phyloP scores from a whole-genome alignment of 2,329 filamentous ascomycete genomes.

The Ophioceras dolichostomum region DNA sequence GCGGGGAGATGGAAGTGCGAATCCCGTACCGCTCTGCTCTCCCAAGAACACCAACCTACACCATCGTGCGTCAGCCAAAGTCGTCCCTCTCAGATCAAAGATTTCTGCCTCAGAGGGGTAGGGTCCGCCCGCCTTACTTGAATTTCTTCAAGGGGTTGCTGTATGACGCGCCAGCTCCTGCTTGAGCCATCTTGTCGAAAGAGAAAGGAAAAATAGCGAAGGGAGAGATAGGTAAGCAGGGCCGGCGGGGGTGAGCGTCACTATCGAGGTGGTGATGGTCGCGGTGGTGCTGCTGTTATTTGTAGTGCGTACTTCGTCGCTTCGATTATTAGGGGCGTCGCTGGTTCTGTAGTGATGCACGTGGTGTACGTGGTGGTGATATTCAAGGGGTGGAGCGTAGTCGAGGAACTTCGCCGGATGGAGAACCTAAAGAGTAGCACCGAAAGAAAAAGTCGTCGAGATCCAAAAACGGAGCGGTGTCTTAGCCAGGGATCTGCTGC shows the following conservation, averaged over 20 bases:
- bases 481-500: neutral
- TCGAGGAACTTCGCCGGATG: too few species aligned
- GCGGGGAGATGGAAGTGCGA: neutral
- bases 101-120: neutral
- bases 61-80: too few species aligned
- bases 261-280: too few species aligned
- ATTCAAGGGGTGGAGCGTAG: neutral
- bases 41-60: slow-evolving; percentile 93
- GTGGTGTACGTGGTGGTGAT: neutral
- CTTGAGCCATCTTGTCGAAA: slow-evolving; percentile 59
- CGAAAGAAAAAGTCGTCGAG: neutral
- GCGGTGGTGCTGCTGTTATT: too few species aligned
- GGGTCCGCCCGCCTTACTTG: slow-evolving; percentile 51
- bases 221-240: neutral
- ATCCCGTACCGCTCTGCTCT: slow-evolving; percentile 86
- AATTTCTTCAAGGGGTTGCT: slow-evolving; percentile 99
- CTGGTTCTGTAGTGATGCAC: too few species aligned
- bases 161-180: slow-evolving; percentile 65
- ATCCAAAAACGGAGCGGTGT: neutral
- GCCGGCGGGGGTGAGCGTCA: too few species aligned
- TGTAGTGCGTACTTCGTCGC: too few species aligned
- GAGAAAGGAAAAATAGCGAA: neutral
- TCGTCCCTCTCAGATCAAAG: too few species aligned
- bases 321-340: too few species aligned
- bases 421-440: neutral